phyloP scores from a whole-genome alignment of 345 rosid species.

The Eucalyptus globulus region DNA sequence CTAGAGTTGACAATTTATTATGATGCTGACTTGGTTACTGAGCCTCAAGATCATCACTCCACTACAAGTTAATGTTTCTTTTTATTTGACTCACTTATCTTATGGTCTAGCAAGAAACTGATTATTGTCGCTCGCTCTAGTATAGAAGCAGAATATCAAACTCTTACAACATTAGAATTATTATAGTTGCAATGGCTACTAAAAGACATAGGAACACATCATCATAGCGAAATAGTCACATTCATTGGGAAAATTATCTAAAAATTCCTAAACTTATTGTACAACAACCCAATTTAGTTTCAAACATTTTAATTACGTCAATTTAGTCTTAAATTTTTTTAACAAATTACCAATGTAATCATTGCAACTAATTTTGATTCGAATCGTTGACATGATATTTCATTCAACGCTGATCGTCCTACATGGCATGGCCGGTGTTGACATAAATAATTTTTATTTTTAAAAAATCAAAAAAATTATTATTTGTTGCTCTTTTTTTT shows the following conservation, averaged over 20 bases:
- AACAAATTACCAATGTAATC: background rate
- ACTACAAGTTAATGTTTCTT: background rate
- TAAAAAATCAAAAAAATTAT: too few species aligned
- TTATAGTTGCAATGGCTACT: background rate
- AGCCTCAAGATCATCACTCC: background rate
- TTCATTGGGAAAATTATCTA: background rate
- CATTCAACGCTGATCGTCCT: accelerated
- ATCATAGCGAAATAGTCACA: background rate
- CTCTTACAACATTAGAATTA: background rate
- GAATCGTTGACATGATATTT: background rate
- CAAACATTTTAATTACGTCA: background rate
- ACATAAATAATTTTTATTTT: too few species aligned
- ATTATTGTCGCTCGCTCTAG: background rate
- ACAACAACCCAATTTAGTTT: background rate
- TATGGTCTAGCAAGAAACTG: background rate
- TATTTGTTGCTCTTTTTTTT: too few species aligned
- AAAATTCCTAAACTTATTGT: too few species aligned
- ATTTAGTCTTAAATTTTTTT: too few species aligned
- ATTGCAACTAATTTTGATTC: background rate
- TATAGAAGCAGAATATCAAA: background rate
- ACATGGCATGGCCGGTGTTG: background rate
- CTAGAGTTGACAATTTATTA: background rate
- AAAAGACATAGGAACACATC: background rate
- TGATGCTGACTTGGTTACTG: background rate
- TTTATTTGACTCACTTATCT: background rate